A percentile compares a stretch with the other conserved stretches of the same genome.
Evolutionary conservation across 495 filamentous ascomycete genomes (phyloP).

Genomic region (Xylaria cubensis): DNA sequence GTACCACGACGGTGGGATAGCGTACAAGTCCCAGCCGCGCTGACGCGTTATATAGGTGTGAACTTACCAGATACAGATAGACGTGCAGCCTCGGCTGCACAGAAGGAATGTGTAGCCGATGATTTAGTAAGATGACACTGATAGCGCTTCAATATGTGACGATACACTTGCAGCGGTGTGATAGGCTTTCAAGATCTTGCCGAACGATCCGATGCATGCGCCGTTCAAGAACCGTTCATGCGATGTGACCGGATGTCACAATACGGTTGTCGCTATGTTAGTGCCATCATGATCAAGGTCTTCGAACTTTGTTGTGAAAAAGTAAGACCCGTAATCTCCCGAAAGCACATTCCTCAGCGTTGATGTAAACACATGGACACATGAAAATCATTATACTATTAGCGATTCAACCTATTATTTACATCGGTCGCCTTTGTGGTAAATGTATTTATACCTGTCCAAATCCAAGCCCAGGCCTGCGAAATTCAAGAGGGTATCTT

Average conservation of each 20-base stretch:
- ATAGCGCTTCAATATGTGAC: background rate
- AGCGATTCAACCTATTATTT: background rate
- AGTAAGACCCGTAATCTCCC: background rate
- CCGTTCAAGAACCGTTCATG: background rate
- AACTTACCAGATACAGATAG: slow-evolving; percentile 20
- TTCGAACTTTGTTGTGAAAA: background rate
- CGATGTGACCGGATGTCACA: background rate
- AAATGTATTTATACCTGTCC: background rate
- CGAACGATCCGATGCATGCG: background rate
- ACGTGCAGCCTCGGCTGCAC: background rate
- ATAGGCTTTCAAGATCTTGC: background rate
- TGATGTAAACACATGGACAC: background rate
- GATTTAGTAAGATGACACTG: background rate
- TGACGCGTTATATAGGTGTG: slow-evolving; percentile 2
- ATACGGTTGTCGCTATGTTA: background rate
- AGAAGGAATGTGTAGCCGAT: slow-evolving; percentile 9
- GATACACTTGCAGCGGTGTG: background rate
- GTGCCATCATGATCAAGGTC: background rate
- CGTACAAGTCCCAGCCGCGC: background rate
- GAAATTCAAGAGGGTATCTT: slow-evolving; percentile 32
- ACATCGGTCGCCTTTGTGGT: background rate
- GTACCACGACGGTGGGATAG: slow-evolving; percentile 8
- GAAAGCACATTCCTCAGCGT: background rate
- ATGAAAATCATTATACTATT: slow-evolving; percentile 18
- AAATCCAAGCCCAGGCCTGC: slow-evolving; percentile 22